phyloP scores from a whole-genome alignment of 1,284 basidiomycete species.

The Acaromyces ingoldii region DNA sequence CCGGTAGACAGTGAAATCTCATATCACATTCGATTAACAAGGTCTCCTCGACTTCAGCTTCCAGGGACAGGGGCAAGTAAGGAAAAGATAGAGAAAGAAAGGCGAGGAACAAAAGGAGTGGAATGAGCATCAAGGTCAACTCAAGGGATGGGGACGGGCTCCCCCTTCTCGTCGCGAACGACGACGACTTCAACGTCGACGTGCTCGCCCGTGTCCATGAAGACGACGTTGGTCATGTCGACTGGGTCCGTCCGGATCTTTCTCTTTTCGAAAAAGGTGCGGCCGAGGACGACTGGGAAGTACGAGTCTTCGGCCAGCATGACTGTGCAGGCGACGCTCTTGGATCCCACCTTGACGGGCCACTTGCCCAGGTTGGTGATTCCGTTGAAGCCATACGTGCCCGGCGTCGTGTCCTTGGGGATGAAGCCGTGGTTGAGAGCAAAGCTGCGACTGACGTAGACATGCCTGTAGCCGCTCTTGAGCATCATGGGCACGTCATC shows the following conservation, averaged over 20 bases:
- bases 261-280: conserved; percentile 87
- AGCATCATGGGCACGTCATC: conserved; percentile 71
- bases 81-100: no score
- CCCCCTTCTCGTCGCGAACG: conserved; percentile 48
- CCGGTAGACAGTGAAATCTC: no score
- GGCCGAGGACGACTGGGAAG: conserved; percentile 91
- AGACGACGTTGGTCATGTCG: conserved; percentile 80
- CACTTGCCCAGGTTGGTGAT: conserved; percentile 56
- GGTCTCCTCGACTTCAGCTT: no score
- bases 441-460: conserved; percentile 92
- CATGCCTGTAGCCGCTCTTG: conserved; percentile 86
- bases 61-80: no score
- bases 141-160: conserved; percentile 48
- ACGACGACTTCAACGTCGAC: conserved; percentile 51
- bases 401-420: conserved; percentile 65
- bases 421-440: conserved; percentile 85
- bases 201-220: conserved; percentile 88
- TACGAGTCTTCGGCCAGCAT: conserved; percentile 85
- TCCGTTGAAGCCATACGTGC: conserved; percentile 72
- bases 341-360: conserved; percentile 55
- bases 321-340: conserved; percentile 56
- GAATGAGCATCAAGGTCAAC: background rate
- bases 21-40: no score
- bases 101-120: background rate
- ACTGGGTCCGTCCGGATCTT: conserved; percentile 60